A percentile compares a stretch with the other conserved stretches of the same genome.
Evolutionary conservation across 2,329 filamentous ascomycete species (phyloP).

Genomic region (Stachybotrys chartarum): DNA sequence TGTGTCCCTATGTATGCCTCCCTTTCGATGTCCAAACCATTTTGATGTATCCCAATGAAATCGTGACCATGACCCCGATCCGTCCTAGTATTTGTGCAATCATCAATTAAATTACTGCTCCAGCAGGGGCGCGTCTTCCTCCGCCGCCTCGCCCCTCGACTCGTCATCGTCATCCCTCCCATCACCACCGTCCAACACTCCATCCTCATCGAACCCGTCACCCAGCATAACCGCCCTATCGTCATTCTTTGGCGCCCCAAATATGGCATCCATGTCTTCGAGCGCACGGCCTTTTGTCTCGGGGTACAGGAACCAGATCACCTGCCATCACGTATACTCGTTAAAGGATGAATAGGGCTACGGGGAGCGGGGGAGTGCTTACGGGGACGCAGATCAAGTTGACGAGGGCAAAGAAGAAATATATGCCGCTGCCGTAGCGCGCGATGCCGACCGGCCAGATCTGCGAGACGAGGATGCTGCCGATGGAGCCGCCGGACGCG

Average conservation of each 20-base stretch:
- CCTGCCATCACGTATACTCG: slow-evolving; percentile 13
- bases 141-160: not conserved
- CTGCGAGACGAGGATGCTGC: slow-evolving; percentile 45
- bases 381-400: slow-evolving; percentile 31
- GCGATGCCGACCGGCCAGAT: slow-evolving; percentile 49
- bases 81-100: too few relatives aligned
- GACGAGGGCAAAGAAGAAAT: slow-evolving; percentile 41
- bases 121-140: slow-evolving; percentile 6
- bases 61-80: too few relatives aligned
- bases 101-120: not conserved
- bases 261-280: slow-evolving; percentile 38
- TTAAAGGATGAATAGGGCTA: not conserved
- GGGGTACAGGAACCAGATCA: slow-evolving; percentile 34
- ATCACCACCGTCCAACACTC: not conserved
- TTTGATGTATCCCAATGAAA: too few relatives aligned
- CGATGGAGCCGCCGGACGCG: slow-evolving; percentile 46
- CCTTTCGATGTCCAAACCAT: too few relatives aligned
- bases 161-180: not conserved
- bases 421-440: slow-evolving; percentile 41
- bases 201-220: not conserved
- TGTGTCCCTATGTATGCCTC: too few relatives aligned
- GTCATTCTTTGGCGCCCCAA: slow-evolving; percentile 13
- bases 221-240: not conserved
- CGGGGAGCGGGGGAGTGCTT: slow-evolving; percentile 1
- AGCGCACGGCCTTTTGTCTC: slow-evolving; percentile 34